Evolutionary conservation across 116 monocot species (phyloP).

Genomic region (Papilionanthe hybrid): DNA sequence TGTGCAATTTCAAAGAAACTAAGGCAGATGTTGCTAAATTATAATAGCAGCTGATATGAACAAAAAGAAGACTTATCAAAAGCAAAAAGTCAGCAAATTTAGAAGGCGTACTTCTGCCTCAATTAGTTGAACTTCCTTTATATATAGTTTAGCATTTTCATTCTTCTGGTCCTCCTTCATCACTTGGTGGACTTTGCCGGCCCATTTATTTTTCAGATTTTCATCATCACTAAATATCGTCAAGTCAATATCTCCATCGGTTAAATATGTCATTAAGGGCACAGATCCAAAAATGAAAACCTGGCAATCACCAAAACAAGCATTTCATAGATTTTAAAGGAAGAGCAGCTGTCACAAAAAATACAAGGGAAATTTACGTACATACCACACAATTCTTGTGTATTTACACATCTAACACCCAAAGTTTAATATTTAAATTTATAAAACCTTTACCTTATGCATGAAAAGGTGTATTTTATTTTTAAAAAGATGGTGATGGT

Average conservation of each 20-base stretch:
- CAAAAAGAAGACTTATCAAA: not conserved
- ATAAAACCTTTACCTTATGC: too few species aligned
- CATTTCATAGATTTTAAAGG: not conserved
- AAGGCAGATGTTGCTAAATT: not conserved
- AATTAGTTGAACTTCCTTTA: conserved; percentile 82
- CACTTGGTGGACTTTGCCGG: conserved; percentile 46
- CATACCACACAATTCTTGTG: too few species aligned
- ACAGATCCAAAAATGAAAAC: conserved; percentile 87
- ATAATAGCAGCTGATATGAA: not conserved
- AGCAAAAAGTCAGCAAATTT: not conserved
- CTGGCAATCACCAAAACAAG: conserved; percentile 25
- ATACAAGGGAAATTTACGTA: too few species aligned
- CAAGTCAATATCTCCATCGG: conserved; percentile 83
- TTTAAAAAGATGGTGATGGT: too few species aligned
- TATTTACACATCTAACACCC: too few species aligned
- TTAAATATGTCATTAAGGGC: conserved; percentile 80
- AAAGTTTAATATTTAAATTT: too few species aligned
- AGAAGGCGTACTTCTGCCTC: conserved; percentile 56
- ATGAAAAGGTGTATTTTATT: too few species aligned
- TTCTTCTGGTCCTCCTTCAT: conserved; percentile 67
- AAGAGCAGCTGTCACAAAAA: not conserved
- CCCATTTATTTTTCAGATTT: conserved; percentile 61
- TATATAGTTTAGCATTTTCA: conserved; percentile 72
- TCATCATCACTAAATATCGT: conserved; percentile 51
- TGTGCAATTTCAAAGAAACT: not conserved